Percentiles rank a stretch among this genome's conserved stretches.
These are phyloP conservation scores for Catenaria anguillulae DNA, from an alignment of 371 early-diverging fungal genomes.

Conservation along the genomic window DNA sequence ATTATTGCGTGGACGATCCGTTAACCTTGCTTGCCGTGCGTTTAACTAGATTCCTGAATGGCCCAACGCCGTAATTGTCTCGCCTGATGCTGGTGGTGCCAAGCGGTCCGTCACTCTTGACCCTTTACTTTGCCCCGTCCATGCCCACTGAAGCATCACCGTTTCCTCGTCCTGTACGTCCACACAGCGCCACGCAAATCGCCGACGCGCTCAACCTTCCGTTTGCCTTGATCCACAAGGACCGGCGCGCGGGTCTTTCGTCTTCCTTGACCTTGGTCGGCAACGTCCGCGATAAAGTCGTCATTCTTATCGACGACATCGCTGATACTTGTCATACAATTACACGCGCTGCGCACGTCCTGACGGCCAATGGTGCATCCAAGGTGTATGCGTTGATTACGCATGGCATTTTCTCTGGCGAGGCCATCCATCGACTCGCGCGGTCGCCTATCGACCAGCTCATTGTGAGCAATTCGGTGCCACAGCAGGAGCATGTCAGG, in stretches of 20 bases:
- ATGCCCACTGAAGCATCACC: neutral
- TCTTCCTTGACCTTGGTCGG: constrained; percentile 59
- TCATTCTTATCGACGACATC: constrained; percentile 95
- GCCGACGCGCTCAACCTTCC: constrained; percentile 89
- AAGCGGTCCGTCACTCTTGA: neutral
- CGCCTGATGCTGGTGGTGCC: constrained; percentile 17
- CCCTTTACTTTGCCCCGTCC: neutral
- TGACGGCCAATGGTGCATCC: constrained; percentile 81
- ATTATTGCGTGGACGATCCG: too few species aligned
- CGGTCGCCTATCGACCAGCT: constrained; percentile 65
- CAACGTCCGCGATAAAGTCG: constrained; percentile 76
- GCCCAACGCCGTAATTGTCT: constrained; percentile 2
- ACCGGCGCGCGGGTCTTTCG: constrained; percentile 47
- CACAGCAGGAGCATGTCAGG: constrained; percentile 63
- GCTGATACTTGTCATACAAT: constrained; percentile 95
- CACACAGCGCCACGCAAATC: constrained; percentile 88
- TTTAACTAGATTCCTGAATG: too few species aligned
- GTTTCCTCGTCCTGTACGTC: constrained; percentile 25
- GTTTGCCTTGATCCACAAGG: constrained; percentile 98
- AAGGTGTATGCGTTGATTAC: constrained; percentile 91
- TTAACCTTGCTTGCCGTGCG: too few species aligned
- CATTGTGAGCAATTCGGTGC: constrained; percentile 89
- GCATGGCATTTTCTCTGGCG: constrained; percentile 83
- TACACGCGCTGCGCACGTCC: constrained; percentile 75
- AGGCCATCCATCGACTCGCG: constrained; percentile 78